These are phyloP conservation scores for Sonneratia caseolaris DNA, from an alignment of 345 rosid genomes.

Conservation along the genomic window DNA sequence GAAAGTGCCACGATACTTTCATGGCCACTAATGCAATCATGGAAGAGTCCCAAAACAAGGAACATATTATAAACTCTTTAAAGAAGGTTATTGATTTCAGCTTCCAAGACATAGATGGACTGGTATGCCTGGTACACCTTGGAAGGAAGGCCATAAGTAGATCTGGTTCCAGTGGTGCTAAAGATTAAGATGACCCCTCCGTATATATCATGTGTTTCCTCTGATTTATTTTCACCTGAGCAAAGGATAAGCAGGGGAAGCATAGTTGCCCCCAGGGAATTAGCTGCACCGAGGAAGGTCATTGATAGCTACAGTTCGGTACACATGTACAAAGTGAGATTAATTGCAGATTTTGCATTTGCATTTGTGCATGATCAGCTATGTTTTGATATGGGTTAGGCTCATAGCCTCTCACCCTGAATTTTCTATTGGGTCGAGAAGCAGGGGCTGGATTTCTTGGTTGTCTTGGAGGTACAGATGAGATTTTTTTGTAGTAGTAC, in stretches of 20 bases:
- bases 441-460: constrained; percentile 10
- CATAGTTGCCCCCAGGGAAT: constrained; percentile 7
- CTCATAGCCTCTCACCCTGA: constrained; percentile 10
- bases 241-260: constrained; percentile 4
- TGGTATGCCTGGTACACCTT: constrained; percentile 44
- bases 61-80: constrained; percentile 34
- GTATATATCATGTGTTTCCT: constrained; percentile 7
- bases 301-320: constrained; percentile 18
- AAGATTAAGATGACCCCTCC: constrained; percentile 24
- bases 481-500: constrained; percentile 12
- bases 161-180: constrained; percentile 26
- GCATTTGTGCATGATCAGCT: constrained; percentile 12
- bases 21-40: constrained; percentile 25
- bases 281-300: constrained; percentile 14
- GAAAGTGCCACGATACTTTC: constrained; percentile 48
- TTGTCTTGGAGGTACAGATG: constrained; percentile 8
- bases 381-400: constrained; percentile 13
- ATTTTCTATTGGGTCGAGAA: constrained; percentile 13
- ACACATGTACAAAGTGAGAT: constrained; percentile 44
- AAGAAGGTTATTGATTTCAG: constrained; percentile 55
- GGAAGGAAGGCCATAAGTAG: constrained; percentile 46
- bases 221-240: constrained; percentile 10
- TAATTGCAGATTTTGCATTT: constrained; percentile 24
- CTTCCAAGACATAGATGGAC: constrained; percentile 63
- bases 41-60: constrained; percentile 32